Base-by-base conservation (phyloP, 176 grass and related monocot genomes). In the Phoenix roebelenii region DNA sequence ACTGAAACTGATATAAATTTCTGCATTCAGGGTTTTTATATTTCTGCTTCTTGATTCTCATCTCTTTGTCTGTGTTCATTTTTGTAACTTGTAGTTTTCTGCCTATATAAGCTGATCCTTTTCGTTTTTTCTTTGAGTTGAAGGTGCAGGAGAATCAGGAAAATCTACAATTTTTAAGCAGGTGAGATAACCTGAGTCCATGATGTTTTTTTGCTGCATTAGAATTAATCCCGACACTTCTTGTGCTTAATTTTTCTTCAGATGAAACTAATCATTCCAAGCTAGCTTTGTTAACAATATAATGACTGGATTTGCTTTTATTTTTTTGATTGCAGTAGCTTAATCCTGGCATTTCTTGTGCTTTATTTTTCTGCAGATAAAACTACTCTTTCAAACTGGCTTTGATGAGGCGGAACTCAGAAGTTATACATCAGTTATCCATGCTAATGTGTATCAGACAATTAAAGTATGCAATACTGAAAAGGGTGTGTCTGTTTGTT, bases 131-230 rank as follows among this genome's bases (percentile, higher is more conserved):
- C 4, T 59, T 72, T 39, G 20, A 58, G 73, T 73, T 44, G 20
- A 81, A 95, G 86, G 91, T 66, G 87, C 87, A 26, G 92, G 92
- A 24, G 92, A 97, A 85, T 97, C 92, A 0, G 92, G 87, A 25
- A 97, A 97, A 77, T 91, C 92, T 62, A 97, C 92, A 58, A 97
- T 97, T 59, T 97, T 97, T 88, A 97, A 97, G 60, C 92, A 97
- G 81, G 92, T 85, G 30, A 72, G 39, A 18, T 29, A 22, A 49
- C 16, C 9, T 60, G 35, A 44, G 59, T 50, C 26, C 66, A 49
- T 32, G 58, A 57, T 64, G n/a, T 70, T 64, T 58, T 58, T 52
- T 44, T 44, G 35, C 10, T 73, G 18, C 70, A 52, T 69, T 64
- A 20, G 28, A 30, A 30, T 6, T 30, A 44, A 2, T 44, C 35